A percentile compares a stretch with the other conserved stretches of the same genome.
phyloP scores from a whole-genome alignment of 192 early-diverging fungal genomes.

The Chytriomyces confervae region DNA sequence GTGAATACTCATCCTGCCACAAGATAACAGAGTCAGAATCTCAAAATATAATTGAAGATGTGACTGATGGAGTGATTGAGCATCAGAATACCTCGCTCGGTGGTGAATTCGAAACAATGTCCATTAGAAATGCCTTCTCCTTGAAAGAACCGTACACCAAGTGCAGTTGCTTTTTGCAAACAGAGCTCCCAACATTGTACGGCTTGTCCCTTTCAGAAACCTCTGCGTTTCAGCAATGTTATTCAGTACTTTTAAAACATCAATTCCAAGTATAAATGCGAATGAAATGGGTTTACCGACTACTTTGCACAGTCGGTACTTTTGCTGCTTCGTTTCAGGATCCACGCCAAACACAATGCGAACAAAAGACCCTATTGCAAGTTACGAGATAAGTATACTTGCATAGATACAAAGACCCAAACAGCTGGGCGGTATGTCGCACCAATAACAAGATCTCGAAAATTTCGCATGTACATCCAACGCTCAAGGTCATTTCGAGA shows the following conservation, averaged over 20 bases:
- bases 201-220: constrained; percentile 49
- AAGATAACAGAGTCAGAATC: not conserved
- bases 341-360: constrained; percentile 19
- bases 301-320: constrained; percentile 7
- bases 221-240: constrained; percentile 1
- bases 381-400: not conserved
- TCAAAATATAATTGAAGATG: too few relatives aligned
- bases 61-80: constrained; percentile 8
- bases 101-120: constrained; percentile 73
- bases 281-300: not conserved
- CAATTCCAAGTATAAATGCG: not conserved
- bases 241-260: not conserved
- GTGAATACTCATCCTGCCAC: constrained; percentile 26
- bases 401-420: not conserved
- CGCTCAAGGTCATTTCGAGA: constrained; percentile 3
- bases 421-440: not conserved
- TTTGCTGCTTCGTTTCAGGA: constrained; percentile 27
- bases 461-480: constrained; percentile 14
- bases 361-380: not conserved
- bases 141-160: constrained; percentile 69
- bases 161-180: constrained; percentile 69
- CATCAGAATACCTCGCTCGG: constrained; percentile 57
- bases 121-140: constrained; percentile 74
- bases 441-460: constrained; percentile 8
- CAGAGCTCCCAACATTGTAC: constrained; percentile 66